Base-by-base conservation (phyloP, 2,329 filamentous ascomycete species). In the Ceratocystis smalleyi region DNA sequence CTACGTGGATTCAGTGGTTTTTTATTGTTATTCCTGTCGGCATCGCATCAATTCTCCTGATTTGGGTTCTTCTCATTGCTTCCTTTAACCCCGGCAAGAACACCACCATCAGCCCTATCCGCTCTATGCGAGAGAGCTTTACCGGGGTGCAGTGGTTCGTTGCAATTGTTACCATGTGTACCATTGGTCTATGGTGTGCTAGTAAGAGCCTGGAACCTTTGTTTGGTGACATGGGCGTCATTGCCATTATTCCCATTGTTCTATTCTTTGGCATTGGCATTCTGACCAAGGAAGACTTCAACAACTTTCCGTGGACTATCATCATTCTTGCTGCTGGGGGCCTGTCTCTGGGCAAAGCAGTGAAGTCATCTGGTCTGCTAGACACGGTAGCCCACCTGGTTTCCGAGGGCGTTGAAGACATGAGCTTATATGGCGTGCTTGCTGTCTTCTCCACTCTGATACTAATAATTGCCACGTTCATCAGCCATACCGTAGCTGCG, bases 301-400 rank as follows among this genome's bases (percentile, higher is more conserved):
- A 99, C 79, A 99, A 99, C 75, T 99, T 99, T 75, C 87, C 96
- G 47, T 99, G 94, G 94, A 99, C 95, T 22, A 99, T 99, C 75
- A 96, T 99, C 75, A 97, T 99, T 71, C 85, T 99, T 22, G 94
- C 94, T 0, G 92, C 94, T 0, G 94, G 94, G 59, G 94, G 94
- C 6, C 77, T 99, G 43, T 91, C 91, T 1, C 83, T 99, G 0
- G 94, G 94, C 65, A 96, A 95, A 74, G 89, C 92, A 0, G 94
- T 99, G 66, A 92, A 91, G 68, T 94, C 89, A 0, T 97, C 92
- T 0, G 94, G 94, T 1, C 80, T 99, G 10, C 79, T 99, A 40
- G 88, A 95, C 72, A 95, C 91, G 0, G 87, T 99, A 61, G 94
- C 94, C 1, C 78, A 80, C 5, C 76, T 80, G 10, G 96, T 99